Percentiles rank a stretch among this genome's conserved stretches.
These are phyloP conservation scores for Carallia brachiata DNA, from an alignment of 345 rosid species.

Conservation along the genomic window DNA sequence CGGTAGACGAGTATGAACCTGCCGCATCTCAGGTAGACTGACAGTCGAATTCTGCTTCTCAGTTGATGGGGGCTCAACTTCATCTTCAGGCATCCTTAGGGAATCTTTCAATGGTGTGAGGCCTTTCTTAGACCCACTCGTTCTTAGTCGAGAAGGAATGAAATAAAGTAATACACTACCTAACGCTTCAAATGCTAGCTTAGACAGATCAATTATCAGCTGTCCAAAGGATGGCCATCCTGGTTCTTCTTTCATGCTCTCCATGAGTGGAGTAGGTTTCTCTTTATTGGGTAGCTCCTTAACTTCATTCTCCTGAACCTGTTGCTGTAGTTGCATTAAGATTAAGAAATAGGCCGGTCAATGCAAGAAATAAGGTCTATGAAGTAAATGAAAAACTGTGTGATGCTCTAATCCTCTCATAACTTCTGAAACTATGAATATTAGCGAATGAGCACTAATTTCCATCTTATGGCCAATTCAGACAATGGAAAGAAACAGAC, in stretches of 20 bases:
- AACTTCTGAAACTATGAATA: too few relatives aligned
- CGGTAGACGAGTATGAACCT: constrained; percentile 39
- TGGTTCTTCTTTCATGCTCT: constrained; percentile 71
- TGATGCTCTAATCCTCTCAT: too few relatives aligned
- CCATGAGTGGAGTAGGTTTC: constrained; percentile 45
- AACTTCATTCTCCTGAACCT: constrained; percentile 41
- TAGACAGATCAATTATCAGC: constrained; percentile 66
- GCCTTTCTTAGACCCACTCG: constrained; percentile 39
- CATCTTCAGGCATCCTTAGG: constrained; percentile 78
- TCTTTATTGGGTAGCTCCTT: constrained; percentile 46
- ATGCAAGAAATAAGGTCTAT: not conserved
- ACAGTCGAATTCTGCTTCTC: constrained; percentile 62
- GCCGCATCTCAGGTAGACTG: constrained; percentile 57
- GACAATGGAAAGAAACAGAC: too few relatives aligned
- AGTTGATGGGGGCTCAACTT: constrained; percentile 44
- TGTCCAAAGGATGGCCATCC: constrained; percentile 95
- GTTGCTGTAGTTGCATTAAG: constrained; percentile 41
- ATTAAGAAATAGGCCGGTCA: constrained; percentile 9
- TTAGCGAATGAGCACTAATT: too few relatives aligned
- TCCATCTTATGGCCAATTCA: too few relatives aligned
- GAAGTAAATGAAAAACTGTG: not conserved
- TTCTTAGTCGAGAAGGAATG: constrained; percentile 55
- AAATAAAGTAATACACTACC: constrained; percentile 45
- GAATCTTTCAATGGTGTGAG: constrained; percentile 71
- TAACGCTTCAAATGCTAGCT: constrained; percentile 67